These are phyloP conservation scores for Trichomonascus vanleenenianus DNA, from an alignment of 805 yeast species.

Conservation along the genomic window DNA sequence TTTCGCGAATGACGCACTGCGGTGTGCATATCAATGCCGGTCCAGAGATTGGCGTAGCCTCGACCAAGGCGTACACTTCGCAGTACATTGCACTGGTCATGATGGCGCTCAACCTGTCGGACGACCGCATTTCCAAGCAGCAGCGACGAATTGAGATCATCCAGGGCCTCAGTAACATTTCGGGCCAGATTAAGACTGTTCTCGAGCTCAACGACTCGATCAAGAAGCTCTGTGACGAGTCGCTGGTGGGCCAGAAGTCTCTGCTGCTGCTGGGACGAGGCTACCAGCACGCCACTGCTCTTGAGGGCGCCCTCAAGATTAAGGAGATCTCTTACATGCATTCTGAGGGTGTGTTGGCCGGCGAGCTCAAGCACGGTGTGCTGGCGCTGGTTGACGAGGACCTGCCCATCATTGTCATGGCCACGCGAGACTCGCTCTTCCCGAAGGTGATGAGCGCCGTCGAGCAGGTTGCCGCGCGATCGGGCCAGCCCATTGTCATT, in stretches of 20 bases:
- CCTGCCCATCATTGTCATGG: conserved; percentile 90
- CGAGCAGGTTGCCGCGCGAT: conserved; percentile 94
- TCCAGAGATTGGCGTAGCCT: conserved; percentile 98
- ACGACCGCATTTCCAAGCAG: conserved; percentile 72
- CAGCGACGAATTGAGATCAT: conserved; percentile 80
- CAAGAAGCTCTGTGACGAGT: conserved; percentile 62
- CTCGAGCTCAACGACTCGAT: conserved; percentile 66
- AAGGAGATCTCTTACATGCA: conserved; percentile 98
- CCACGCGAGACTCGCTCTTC: conserved; percentile 92
- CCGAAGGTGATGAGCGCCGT: conserved; percentile 94
- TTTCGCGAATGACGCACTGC: conserved; percentile 95
- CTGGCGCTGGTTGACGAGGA: conserved; percentile 92
- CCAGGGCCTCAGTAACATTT: conserved; percentile 74
- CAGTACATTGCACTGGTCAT: conserved; percentile 95
- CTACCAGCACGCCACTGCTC: conserved; percentile 91
- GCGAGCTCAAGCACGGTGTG: conserved; percentile 98
- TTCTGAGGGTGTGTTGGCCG: conserved; percentile 98
- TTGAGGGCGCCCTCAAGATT: conserved; percentile 97
- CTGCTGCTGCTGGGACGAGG: conserved; percentile 93
- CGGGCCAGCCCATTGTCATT: conserved; percentile 91
- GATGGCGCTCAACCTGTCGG: conserved; percentile 93
- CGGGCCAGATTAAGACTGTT: conserved; percentile 75
- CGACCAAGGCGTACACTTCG: conserved; percentile 97
- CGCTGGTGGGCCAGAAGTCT: conserved; percentile 75
- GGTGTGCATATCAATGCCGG: conserved; percentile 99